Percentiles rank a stretch among this genome's conserved stretches.
Conservation (phyloP, 305 asterid species). For the Fraxinus latifolia region DNA sequence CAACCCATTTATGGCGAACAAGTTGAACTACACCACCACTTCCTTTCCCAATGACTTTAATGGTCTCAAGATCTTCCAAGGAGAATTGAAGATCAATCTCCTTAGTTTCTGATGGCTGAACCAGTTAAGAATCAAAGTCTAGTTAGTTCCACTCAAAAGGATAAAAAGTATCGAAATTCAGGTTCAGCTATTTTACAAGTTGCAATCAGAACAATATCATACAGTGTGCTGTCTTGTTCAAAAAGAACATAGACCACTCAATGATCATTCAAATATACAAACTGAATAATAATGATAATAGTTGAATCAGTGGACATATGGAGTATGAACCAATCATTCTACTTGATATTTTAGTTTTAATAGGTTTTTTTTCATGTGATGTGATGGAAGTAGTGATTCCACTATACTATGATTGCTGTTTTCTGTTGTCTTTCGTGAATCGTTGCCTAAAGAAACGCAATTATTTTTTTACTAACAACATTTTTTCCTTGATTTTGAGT, state of each 20-base stretch:
- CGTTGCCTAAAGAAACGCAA: background rate
- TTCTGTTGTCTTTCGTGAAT: background rate
- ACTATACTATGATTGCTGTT: background rate
- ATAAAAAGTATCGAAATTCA: background rate
- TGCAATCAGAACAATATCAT: background rate
- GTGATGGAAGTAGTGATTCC: background rate
- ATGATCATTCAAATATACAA: background rate
- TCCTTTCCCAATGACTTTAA: constrained; percentile 96
- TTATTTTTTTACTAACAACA: background rate
- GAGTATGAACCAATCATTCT: background rate
- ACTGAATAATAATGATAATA: background rate
- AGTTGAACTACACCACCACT: constrained; percentile 97
- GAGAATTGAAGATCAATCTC: constrained; percentile 83
- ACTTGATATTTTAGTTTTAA: background rate
- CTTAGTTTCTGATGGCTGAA: constrained; percentile 62
- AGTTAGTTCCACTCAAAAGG: constrained; percentile 20
- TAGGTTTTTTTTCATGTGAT: background rate
- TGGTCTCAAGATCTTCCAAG: constrained; percentile 87
- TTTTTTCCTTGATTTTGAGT: background rate
- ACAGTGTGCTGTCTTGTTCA: background rate
- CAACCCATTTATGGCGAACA: constrained; percentile 95
- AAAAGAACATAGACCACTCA: background rate
- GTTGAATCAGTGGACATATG: background rate
- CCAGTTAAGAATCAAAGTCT: constrained; percentile 20
- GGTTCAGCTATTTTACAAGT: background rate